Percentiles rank a stretch among this genome's conserved stretches.
These are phyloP conservation scores for Stemphylium vesicarium DNA, from an alignment of 2,329 filamentous ascomycete genomes.

Conservation along the genomic window DNA sequence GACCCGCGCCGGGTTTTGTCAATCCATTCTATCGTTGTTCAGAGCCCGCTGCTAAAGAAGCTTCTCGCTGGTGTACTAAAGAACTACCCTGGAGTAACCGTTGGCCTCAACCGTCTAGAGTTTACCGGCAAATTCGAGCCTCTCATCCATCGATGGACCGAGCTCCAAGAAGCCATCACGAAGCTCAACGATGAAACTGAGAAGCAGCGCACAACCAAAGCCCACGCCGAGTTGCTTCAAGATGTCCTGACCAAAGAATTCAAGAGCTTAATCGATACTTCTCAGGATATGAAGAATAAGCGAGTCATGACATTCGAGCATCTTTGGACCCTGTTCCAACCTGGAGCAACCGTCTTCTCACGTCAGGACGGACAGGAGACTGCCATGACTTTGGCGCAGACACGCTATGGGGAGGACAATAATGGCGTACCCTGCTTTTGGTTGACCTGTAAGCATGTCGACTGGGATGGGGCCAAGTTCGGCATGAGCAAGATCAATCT, in stretches of 20 bases:
- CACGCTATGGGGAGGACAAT: conserved; percentile 41
- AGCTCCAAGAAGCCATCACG: conserved; percentile 41
- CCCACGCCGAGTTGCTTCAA: conserved; percentile 50
- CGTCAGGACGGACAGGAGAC: conserved; percentile 49
- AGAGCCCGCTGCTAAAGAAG: conserved; percentile 67
- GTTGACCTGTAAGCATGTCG: conserved; percentile 46
- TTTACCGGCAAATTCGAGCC: conserved; percentile 68
- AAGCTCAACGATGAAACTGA: conserved; percentile 36
- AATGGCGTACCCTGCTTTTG: conserved; percentile 48
- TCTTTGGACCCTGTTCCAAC: conserved; percentile 55
- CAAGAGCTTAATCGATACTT: conserved; percentile 49
- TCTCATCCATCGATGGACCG: conserved; percentile 69
- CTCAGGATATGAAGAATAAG: conserved; percentile 50
- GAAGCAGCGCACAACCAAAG: conserved; percentile 39
- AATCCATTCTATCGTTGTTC: conserved; percentile 69
- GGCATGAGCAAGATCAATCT: conserved; percentile 40
- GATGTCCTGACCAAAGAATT: conserved; percentile 51
- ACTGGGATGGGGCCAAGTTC: conserved; percentile 48
- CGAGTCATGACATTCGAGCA: conserved; percentile 52
- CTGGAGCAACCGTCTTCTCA: conserved; percentile 37
- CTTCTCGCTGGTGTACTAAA: conserved; percentile 63
- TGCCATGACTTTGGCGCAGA: conserved; percentile 37
- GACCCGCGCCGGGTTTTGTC: conserved; percentile 66
- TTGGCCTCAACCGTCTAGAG: conserved; percentile 66
- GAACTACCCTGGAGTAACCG: conserved; percentile 67